Percentiles rank a stretch among this genome's conserved stretches.
phyloP scores from a whole-genome alignment of 208 protist genomes.

The Cochliopodium minus region DNA sequence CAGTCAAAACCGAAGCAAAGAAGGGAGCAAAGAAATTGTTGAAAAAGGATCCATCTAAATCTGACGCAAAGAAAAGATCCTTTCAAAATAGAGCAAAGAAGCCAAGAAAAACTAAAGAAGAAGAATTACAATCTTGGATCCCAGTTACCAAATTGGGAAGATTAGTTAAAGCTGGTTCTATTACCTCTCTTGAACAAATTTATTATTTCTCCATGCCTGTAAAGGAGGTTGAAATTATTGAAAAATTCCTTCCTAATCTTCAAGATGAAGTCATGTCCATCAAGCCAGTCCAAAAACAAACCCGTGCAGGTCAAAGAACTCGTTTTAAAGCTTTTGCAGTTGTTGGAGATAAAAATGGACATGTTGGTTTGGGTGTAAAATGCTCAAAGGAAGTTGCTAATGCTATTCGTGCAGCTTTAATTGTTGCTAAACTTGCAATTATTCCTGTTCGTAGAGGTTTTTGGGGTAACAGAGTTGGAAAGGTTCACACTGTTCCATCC shows the following conservation, averaged over 20 bases:
- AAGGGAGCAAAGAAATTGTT: too few relatives aligned
- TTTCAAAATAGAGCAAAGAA: too few relatives aligned
- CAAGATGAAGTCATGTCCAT: constrained; percentile 92
- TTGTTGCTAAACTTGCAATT: constrained; percentile 90
- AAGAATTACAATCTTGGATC: constrained; percentile 77
- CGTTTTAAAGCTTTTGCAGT: constrained; percentile 98
- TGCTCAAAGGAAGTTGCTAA: constrained; percentile 95
- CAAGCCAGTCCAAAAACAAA: constrained; percentile 98
- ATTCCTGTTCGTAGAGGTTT: constrained; percentile 94
- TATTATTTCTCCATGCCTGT: constrained; percentile 97
- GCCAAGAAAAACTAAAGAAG: too few relatives aligned
- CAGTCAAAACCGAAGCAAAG: too few relatives aligned
- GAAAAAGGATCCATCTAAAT: too few relatives aligned
- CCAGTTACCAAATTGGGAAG: constrained; percentile 97
- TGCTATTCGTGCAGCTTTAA: constrained; percentile 92
- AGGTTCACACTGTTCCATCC: constrained; percentile 93
- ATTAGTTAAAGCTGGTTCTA: constrained; percentile 82
- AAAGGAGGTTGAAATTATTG: constrained; percentile 99
- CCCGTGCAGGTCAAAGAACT: constrained; percentile 95
- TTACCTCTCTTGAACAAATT: constrained; percentile 91
- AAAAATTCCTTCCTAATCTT: constrained; percentile 75
- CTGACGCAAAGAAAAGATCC: too few relatives aligned
- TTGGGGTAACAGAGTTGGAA: constrained; percentile 96
- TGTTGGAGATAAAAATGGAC: constrained; percentile 90
- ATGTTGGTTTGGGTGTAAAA: constrained; percentile 95